Evolutionary conservation across 2,329 filamentous ascomycete genomes (phyloP).

Genomic region (Xylaria sp.): DNA sequence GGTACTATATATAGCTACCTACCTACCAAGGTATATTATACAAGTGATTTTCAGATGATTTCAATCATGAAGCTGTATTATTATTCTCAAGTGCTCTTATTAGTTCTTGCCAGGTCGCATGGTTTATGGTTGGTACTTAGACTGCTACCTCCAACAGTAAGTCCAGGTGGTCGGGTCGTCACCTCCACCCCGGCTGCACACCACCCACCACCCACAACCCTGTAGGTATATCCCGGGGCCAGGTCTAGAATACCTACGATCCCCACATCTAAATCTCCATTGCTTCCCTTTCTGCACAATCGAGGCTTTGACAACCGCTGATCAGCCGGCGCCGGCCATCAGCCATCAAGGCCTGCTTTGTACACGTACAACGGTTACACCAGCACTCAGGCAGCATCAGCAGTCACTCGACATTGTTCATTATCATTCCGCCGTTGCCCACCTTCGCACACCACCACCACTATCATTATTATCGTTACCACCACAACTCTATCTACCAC

Average conservation of each 20-base stretch:
- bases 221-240: neutral
- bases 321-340: slow-evolving; percentile 31
- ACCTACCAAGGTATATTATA: too few species aligned
- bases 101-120: neutral
- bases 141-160: neutral
- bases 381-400: slow-evolving; percentile 1
- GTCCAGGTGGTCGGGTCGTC: slow-evolving; percentile 25
- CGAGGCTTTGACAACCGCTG: slow-evolving; percentile 32
- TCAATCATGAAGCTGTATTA: neutral
- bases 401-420: slow-evolving; percentile 30
- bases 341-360: slow-evolving; percentile 5
- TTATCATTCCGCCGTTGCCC: slow-evolving; percentile 8
- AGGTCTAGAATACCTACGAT: slow-evolving; percentile 31
- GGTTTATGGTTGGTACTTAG: too few species aligned
- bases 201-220: neutral
- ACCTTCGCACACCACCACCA: slow-evolving; percentile 15
- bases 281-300: slow-evolving; percentile 14
- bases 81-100: neutral
- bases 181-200: slow-evolving; percentile 5
- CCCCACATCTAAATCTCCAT: slow-evolving; percentile 31
- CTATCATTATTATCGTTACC: slow-evolving; percentile 9
- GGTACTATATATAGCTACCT: too few species aligned
- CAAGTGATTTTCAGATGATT: too few species aligned
- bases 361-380: slow-evolving; percentile 28
- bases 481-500: slow-evolving; percentile 19